Evolutionary conservation across 192 early-diverging fungal genomes (phyloP), one percentile per base, ranked within the genome.

Genomic region (Haplosporangium gracile): DNA sequence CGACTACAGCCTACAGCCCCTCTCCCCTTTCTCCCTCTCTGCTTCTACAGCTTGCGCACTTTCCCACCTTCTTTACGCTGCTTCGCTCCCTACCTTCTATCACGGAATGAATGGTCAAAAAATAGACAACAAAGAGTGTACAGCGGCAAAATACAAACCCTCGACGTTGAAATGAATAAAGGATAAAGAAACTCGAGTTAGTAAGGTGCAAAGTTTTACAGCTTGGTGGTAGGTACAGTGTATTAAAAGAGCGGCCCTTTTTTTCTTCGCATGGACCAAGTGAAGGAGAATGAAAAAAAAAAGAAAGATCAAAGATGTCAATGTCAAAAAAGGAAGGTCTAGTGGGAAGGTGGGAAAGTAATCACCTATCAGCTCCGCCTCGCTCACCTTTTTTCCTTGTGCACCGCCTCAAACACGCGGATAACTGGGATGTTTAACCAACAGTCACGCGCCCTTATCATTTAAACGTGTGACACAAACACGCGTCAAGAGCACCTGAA

Each of bases 401-500:
- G 11, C 60, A 65, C 60, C 11, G 60, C 60, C 11, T 63, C 60
- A 65, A 65, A 65, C 60, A 65, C 60, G 60, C 29, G 60, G 9
- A 29, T 65, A 9, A 32, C 13, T 65, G 60, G n/a, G 29, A 26
- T 65, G 60, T 34, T 65, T 65, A 11, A 9, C n/a, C 7, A 32
- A 15, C 60, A 65, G 60, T 65, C 60, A 65, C 60, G 32, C 18
- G 5, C 24, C 11, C 26, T 65, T 65, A 32, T 32, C 26, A 51
- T 16, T 5, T 51, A 51, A 51, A 20, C 49, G 49, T 51, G 49
- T 51, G 55, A 65, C 60, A 65, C 26, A 65, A 65, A 65, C 60
- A 65, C 60, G 60, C 60, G 60, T 65, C 29, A 10, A 65, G 9
- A 60, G 57, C 57, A 60, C 24, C 60, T 65, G 60, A 65, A 65